Conservation (phyloP, 2,329 filamentous ascomycete species). For the Ophiosphaerella korrae region DNA sequence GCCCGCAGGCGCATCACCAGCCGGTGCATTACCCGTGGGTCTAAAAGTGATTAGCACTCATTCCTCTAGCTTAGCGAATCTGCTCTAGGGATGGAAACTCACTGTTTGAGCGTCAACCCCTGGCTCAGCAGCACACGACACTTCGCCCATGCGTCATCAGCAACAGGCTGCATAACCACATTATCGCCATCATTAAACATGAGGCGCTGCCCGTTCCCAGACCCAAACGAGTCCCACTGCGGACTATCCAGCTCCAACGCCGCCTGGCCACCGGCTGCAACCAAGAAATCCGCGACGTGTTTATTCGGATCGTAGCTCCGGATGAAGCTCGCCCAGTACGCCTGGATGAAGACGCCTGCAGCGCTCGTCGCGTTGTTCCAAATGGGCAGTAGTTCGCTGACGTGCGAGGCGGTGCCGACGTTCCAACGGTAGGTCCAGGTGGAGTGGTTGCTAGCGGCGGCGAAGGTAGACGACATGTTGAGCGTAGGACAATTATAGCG, state of each 20-base stretch:
- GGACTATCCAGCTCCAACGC: slow-evolving; percentile 29
- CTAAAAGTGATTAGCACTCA: neutral
- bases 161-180: slow-evolving; percentile 38
- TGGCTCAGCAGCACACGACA: slow-evolving; percentile 33
- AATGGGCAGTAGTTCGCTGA: slow-evolving; percentile 46
- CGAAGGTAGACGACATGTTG: slow-evolving; percentile 45
- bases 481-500: slow-evolving; percentile 57
- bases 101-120: slow-evolving; percentile 39
- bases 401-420: slow-evolving; percentile 47
- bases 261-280: slow-evolving; percentile 2
- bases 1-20: neutral
- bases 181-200: slow-evolving; percentile 33
- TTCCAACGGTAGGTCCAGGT: slow-evolving; percentile 58
- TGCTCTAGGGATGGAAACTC: slow-evolving; percentile 14
- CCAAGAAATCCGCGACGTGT: slow-evolving; percentile 30
- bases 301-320: slow-evolving; percentile 48
- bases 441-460: slow-evolving; percentile 28
- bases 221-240: slow-evolving; percentile 33
- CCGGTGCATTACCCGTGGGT: neutral
- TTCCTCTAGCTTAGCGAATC: neutral
- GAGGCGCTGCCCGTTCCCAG: slow-evolving; percentile 25
- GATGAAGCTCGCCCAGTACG: slow-evolving; percentile 55
- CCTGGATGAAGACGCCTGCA: slow-evolving; percentile 37
- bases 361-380: slow-evolving; percentile 45
- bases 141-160: slow-evolving; percentile 21